Conservation (phyloP, 2,329 filamentous ascomycete genomes). For the Colletotrichum sp. region DNA sequence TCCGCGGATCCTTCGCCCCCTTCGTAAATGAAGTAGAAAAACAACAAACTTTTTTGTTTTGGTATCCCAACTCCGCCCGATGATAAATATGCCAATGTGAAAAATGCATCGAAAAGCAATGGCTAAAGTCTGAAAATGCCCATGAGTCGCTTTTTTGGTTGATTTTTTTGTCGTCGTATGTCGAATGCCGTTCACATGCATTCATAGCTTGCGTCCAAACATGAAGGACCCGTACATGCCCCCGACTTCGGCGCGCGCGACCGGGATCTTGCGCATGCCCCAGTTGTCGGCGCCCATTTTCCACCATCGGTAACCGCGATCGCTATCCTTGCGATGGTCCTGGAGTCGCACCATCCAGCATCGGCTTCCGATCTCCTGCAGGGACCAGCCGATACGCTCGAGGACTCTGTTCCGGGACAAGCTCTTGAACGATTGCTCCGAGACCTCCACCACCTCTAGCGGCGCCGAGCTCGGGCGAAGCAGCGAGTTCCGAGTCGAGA, state of each 20-base stretch:
- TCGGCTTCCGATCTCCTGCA: conserved; percentile 70
- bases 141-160: neutral
- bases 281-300: conserved; percentile 86
- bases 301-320: conserved; percentile 70
- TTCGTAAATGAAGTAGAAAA: neutral
- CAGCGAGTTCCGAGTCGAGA: conserved; percentile 55
- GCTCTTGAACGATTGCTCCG: conserved; percentile 69
- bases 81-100: neutral
- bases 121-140: neutral
- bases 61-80: conserved; percentile 17
- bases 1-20: neutral
- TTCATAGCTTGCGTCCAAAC: conserved; percentile 64
- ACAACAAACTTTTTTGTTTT: conserved; percentile 4
- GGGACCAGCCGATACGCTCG: conserved; percentile 69
- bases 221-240: conserved; percentile 85
- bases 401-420: conserved; percentile 69
- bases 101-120: neutral
- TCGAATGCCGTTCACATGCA: neutral
- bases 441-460: conserved; percentile 78
- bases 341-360: conserved; percentile 70
- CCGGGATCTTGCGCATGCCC: conserved; percentile 91
- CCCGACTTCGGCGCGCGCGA: conserved; percentile 89
- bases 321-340: conserved; percentile 42
- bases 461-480: conserved; percentile 67
- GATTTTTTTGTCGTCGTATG: neutral